Evolutionary conservation across 768 basidiomycete genomes (phyloP), one percentile per base, ranked within the genome.

Genomic region (Harrya chromipes): DNA sequence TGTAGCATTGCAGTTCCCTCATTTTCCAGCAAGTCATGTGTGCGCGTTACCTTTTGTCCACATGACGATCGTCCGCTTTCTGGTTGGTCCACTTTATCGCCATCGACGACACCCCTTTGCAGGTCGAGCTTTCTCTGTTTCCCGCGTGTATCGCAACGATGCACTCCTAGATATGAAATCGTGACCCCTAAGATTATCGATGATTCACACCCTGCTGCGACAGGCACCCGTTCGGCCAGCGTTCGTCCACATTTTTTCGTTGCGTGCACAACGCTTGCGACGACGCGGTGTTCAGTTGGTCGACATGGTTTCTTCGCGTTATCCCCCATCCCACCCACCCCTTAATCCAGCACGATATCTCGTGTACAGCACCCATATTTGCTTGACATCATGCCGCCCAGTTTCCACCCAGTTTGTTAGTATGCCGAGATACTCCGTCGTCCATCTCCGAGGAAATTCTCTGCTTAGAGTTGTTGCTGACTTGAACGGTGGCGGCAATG

Each of bases 121-220:
- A 46, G 43, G n/a, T 47, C 52, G 19, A 49, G 27, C 16, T 36
- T 47, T 29, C 50, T 57, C 50, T 63, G 50, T 11, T 26, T 2
- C 41, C 52, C 44, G 53, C 56, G 44, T 54, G 53, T 43, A 40
- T 51, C 13, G 36, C 59, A 50, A 52, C 54, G 46, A 47, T 62
- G 56, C 55, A 50, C 52, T 17, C 23, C 52, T 37, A 43, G 58
- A 65, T 66, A 66, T 65, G 63, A 65, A 64, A 61, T 63, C 53
- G 47, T 36, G 35, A 11, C 59, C 44, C 62, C 56, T 58, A 60
- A 50, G 54, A 57, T 60, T 51, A 58, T 64, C 64, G 58, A 56
- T 64, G 33, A 13, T 29, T 29, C 29, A 12, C 29, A 29, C 29
- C 20, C 19, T 49, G 21, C 43, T 35, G 49, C 48, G 26, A 52